phyloP scores from a whole-genome alignment of 1,284 basidiomycete genomes.

The Ustilago trichophora region DNA sequence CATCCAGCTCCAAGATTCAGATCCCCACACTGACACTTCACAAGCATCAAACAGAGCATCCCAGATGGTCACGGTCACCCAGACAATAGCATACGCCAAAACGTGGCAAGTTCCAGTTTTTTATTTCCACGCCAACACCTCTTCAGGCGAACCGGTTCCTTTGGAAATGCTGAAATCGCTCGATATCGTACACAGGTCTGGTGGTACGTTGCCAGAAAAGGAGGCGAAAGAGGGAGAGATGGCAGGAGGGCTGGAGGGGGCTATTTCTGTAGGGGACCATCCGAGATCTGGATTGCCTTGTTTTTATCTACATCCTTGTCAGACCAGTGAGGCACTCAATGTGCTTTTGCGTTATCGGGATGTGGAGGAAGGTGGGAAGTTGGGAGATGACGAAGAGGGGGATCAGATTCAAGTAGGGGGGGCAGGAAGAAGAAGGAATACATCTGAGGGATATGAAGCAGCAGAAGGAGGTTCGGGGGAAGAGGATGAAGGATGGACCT shows the following conservation, averaged over 20 bases:
- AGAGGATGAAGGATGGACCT: neutral
- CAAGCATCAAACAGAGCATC: constrained; percentile 18
- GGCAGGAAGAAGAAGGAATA: no score
- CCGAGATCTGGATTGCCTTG: constrained; percentile 9
- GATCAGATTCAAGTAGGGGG: no score
- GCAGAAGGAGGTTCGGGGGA: neutral
- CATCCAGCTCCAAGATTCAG: no score
- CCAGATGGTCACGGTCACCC: no score
- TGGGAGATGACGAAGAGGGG: no score
- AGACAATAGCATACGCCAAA: no score
- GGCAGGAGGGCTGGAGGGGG: neutral
- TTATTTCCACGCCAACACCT: constrained; percentile 11
- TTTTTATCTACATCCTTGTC: constrained; percentile 36
- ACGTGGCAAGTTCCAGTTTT: constrained; percentile 31
- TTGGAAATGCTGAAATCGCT: constrained; percentile 4
- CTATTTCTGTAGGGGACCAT: constrained; percentile 26
- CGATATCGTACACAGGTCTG: no score
- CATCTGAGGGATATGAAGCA: no score
- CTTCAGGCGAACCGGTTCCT: constrained; percentile 1
- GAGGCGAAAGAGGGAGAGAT: no score
- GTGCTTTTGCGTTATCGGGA: neutral
- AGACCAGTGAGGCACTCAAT: constrained; percentile 12
- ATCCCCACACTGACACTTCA: neutral
- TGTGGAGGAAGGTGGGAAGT: no score
- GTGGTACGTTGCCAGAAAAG: no score